Percentiles rank a stretch among this genome's conserved stretches.
Evolutionary conservation across 257 asterid species (phyloP).

Genomic region (Paraleonurus japonicus): DNA sequence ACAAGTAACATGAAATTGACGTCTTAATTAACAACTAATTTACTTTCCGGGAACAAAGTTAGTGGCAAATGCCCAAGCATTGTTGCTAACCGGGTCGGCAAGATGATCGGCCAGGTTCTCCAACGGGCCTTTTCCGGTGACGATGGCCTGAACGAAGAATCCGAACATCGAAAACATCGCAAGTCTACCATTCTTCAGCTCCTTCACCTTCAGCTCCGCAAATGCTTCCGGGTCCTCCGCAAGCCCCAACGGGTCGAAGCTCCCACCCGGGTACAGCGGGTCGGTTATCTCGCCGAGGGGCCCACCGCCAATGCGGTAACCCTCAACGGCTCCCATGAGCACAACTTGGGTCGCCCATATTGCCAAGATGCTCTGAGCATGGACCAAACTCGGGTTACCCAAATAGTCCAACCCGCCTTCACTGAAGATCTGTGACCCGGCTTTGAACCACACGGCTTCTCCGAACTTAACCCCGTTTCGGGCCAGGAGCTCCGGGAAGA

Average conservation of each 20-base stretch:
- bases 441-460: conserved; percentile 59
- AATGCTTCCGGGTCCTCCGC: conserved; percentile 56
- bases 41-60: conserved; percentile 52
- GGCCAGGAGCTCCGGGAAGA: conserved; percentile 65
- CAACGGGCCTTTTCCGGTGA: conserved; percentile 51
- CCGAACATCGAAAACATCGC: conserved; percentile 72
- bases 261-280: conserved; percentile 53
- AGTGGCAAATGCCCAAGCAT: conserved; percentile 50
- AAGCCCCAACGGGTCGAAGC: conserved; percentile 56
- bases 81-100: conserved; percentile 54
- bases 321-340: conserved; percentile 68
- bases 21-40: neutral
- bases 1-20: neutral
- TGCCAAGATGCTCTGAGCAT: conserved; percentile 66
- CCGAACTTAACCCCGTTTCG: conserved; percentile 64
- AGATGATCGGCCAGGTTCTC: conserved; percentile 56
- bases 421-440: conserved; percentile 59
- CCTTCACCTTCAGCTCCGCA: conserved; percentile 63
- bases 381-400: conserved; percentile 72
- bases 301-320: conserved; percentile 53
- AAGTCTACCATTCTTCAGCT: conserved; percentile 55
- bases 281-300: conserved; percentile 48
- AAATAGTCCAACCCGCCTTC: conserved; percentile 68
- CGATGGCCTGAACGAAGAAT: conserved; percentile 61
- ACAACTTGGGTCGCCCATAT: conserved; percentile 62